A percentile compares a stretch with the other conserved stretches of the same genome.
Evolutionary conservation across 1,139 yeast species (phyloP).

Genomic region (Debaryomyces nepalensis): DNA sequence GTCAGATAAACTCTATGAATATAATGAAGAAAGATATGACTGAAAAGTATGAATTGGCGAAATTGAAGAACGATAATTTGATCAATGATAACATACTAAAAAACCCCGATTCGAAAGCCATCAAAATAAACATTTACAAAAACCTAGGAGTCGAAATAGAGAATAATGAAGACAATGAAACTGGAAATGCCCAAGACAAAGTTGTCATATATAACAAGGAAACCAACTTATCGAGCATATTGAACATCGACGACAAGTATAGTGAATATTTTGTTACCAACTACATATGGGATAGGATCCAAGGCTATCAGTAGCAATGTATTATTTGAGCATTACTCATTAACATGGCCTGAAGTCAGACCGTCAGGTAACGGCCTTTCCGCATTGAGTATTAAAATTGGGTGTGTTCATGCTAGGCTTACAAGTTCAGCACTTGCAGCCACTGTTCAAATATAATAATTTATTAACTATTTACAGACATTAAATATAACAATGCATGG

Average conservation of each 20-base stretch:
- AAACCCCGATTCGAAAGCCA: slow-evolving; percentile 38
- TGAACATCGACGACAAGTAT: slow-evolving; percentile 62
- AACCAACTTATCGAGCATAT: slow-evolving; percentile 51
- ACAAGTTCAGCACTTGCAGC: too few species aligned
- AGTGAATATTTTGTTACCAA: slow-evolving; percentile 68
- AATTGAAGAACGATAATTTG: slow-evolving; percentile 27
- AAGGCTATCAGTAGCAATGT: slow-evolving; percentile 7
- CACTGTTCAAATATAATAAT: slow-evolving; percentile 2
- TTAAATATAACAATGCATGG: slow-evolving; percentile 1
- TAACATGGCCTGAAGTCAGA: too few species aligned
- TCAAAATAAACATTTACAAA: slow-evolving; percentile 50
- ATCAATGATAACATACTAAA: slow-evolving; percentile 28
- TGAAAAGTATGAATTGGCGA: slow-evolving; percentile 32
- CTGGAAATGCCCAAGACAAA: slow-evolving; percentile 18
- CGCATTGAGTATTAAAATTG: too few species aligned
- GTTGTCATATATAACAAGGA: slow-evolving; percentile 57
- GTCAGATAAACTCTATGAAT: slow-evolving; percentile 51
- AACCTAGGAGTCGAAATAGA: slow-evolving; percentile 50
- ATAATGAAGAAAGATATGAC: slow-evolving; percentile 47
- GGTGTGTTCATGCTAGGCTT: too few species aligned
- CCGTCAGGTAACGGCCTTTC: slow-evolving; percentile 1
- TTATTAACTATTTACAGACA: slow-evolving; percentile 8
- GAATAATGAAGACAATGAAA: slow-evolving; percentile 15
- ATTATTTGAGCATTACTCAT: too few species aligned
- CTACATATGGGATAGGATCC: slow-evolving; percentile 66